phyloP scores from a whole-genome alignment of 106 monocot genomes.

The Dendrobium officinale region DNA sequence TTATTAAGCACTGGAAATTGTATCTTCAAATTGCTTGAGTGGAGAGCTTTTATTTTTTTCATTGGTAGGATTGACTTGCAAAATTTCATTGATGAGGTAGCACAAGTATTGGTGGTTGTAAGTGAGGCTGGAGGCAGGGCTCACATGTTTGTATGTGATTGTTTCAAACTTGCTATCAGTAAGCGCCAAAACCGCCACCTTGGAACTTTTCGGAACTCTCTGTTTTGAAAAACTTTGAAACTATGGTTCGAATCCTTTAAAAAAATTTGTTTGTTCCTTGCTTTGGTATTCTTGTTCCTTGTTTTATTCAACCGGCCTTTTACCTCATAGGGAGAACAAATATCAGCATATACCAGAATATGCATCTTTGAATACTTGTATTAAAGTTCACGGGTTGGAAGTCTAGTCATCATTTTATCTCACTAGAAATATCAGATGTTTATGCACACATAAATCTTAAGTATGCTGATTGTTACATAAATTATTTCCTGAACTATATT shows the following conservation, averaged over 20 bases:
- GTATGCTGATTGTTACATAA: constrained; percentile 1
- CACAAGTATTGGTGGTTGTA: no score
- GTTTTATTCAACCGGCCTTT: neutral
- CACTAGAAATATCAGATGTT: neutral
- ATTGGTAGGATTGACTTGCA: neutral
- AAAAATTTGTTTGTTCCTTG: neutral
- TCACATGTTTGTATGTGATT: neutral
- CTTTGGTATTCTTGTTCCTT: neutral
- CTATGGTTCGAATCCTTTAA: neutral
- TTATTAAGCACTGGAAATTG: neutral
- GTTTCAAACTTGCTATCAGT: neutral
- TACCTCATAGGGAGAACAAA: neutral
- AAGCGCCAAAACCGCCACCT: neutral
- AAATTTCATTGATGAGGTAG: no score
- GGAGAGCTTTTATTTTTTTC: neutral
- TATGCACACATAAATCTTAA: neutral
- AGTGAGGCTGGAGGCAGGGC: neutral
- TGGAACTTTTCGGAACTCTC: neutral
- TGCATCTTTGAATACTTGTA: neutral
- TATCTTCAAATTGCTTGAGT: neutral
- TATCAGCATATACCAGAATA: neutral
- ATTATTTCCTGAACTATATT: neutral
- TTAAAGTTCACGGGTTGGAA: neutral
- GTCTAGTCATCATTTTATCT: neutral
- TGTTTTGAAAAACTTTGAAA: neutral